phyloP scores from a whole-genome alignment of 176 grass and related monocot genomes.

The Oryza meridionalis region DNA sequence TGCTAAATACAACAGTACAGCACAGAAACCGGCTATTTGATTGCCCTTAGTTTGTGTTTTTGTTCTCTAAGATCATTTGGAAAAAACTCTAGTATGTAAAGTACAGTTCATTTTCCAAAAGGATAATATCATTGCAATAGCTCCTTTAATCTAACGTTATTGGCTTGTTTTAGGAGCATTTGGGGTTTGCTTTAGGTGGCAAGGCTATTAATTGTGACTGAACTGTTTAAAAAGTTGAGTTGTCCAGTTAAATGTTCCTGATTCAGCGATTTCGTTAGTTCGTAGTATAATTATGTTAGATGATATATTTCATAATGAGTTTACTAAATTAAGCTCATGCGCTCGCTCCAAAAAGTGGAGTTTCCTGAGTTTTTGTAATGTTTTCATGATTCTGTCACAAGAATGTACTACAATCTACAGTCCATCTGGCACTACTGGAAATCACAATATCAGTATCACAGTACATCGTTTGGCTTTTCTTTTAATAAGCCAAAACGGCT shows the following conservation, averaged over 20 bases:
- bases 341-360: background rate
- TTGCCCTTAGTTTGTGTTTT: background rate
- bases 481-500: too few species aligned
- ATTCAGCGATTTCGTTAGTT: background rate
- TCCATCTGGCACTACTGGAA: background rate
- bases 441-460: background rate
- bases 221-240: background rate
- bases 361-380: background rate
- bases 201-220: background rate
- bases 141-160: background rate
- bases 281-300: background rate
- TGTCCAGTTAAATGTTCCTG: background rate
- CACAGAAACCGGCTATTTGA: background rate
- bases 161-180: constrained; percentile 1
- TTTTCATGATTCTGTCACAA: background rate
- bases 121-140: background rate
- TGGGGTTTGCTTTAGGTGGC: background rate
- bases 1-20: background rate
- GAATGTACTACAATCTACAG: background rate
- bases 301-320: constrained; percentile 10
- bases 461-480: too few species aligned
- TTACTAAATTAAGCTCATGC: background rate
- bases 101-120: background rate
- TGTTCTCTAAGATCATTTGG: constrained; percentile 1
- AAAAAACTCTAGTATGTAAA: background rate